phyloP scores from a whole-genome alignment of 208 protist species.

The Leishmania turanica region DNA sequence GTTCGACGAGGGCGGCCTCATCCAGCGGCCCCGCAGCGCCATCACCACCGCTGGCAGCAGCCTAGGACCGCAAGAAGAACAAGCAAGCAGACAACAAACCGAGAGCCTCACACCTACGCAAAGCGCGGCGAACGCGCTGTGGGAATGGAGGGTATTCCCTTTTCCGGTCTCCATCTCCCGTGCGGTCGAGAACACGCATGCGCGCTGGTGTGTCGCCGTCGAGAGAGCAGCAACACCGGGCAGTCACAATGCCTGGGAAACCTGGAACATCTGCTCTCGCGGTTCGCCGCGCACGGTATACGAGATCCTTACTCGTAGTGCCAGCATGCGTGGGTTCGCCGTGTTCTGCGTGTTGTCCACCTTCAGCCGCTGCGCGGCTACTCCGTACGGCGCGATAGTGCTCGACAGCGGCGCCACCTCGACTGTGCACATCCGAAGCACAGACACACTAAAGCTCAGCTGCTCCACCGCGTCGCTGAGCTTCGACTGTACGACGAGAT shows the following conservation, averaged over 20 bases:
- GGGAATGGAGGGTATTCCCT: not conserved
- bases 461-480: conserved; percentile 38
- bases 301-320: conserved; percentile 69
- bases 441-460: conserved; percentile 73
- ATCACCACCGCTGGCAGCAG: not conserved
- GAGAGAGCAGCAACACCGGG: not conserved
- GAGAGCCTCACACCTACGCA: not conserved
- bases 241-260: conserved; percentile 31
- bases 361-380: conserved; percentile 46
- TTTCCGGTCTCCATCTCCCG: too few species aligned
- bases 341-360: conserved; percentile 57
- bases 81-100: not conserved
- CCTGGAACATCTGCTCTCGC: conserved; percentile 71
- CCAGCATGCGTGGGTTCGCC: conserved; percentile 51
- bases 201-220: not conserved
- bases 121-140: not conserved
- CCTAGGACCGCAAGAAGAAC: not conserved
- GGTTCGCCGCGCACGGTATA: conserved; percentile 50
- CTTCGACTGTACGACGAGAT: conserved; percentile 50
- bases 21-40: not conserved
- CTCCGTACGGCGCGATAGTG: conserved; percentile 40
- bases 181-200: not conserved
- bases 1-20: not conserved
- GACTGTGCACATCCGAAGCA: conserved; percentile 61
- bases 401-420: conserved; percentile 52